phyloP scores from a whole-genome alignment of 2,329 filamentous ascomycete species.

The Scedosporium dehoogii region DNA sequence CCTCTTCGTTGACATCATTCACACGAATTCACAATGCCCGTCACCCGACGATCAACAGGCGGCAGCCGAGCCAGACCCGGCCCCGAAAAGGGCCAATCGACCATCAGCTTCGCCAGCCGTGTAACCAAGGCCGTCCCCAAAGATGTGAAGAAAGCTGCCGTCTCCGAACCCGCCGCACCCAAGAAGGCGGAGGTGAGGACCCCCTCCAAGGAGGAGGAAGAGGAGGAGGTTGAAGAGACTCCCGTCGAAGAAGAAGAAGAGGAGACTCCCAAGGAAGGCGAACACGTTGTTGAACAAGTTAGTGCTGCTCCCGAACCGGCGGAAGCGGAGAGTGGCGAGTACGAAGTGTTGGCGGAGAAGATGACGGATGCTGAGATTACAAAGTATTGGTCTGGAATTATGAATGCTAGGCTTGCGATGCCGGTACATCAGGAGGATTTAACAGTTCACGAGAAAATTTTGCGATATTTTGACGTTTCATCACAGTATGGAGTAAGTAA shows the following conservation, averaged over 20 bases:
- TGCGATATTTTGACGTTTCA: conserved; percentile 87
- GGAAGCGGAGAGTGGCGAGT: conserved; percentile 33
- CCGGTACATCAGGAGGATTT: conserved; percentile 71
- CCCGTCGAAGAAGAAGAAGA: conserved; percentile 15
- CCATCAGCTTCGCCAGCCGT: conserved; percentile 46
- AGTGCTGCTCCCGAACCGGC: conserved; percentile 10
- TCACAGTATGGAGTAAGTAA: conserved; percentile 81
- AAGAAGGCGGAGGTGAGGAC: conserved; percentile 20
- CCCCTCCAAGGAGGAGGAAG: not conserved
- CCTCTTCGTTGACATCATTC: not conserved
- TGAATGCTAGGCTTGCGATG: conserved; percentile 56
- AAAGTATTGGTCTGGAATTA: conserved; percentile 67
- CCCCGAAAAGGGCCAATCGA: conserved; percentile 39
- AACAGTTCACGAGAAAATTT: conserved; percentile 67
- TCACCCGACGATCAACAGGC: conserved; percentile 37
- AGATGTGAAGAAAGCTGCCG: conserved; percentile 33
- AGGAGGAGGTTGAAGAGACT: conserved; percentile 11
- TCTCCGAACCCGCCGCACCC: conserved; percentile 20
- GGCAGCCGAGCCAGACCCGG: conserved; percentile 23
- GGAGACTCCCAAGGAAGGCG: conserved; percentile 16
- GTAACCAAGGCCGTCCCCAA: conserved; percentile 44
- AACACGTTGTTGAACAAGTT: conserved; percentile 8
- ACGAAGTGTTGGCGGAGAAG: conserved; percentile 49
- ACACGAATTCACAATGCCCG: conserved; percentile 28
- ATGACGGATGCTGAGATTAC: conserved; percentile 60